phyloP scores from a whole-genome alignment of 2,329 filamentous ascomycete species.

The Ascochyta koolunga region DNA sequence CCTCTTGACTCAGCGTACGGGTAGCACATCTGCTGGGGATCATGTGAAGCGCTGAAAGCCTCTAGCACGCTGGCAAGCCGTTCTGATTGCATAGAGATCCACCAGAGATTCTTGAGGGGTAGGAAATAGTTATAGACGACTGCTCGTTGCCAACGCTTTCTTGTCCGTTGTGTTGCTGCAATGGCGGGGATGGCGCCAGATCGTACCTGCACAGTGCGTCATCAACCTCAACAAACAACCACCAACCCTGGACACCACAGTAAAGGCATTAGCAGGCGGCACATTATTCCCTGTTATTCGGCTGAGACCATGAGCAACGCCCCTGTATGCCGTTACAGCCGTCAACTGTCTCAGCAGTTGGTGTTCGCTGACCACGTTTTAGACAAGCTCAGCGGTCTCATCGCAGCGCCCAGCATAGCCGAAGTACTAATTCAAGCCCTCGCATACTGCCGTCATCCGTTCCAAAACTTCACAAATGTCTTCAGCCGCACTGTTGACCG shows the following conservation, averaged over 20 bases:
- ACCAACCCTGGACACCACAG: background rate
- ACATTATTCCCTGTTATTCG: background rate
- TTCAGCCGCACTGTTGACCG: slow-evolving; percentile 37
- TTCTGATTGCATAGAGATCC: no score
- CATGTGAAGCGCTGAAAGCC: no score
- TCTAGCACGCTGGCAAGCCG: no score
- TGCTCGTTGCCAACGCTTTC: background rate
- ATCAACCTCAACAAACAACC: slow-evolving; percentile 19
- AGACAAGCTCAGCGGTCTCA: slow-evolving; percentile 8
- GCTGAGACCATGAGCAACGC: background rate
- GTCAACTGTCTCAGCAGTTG: slow-evolving; percentile 2
- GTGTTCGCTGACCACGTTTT: slow-evolving; percentile 7
- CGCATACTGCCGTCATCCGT: slow-evolving; percentile 14
- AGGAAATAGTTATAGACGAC: no score
- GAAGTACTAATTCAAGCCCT: slow-evolving; percentile 3
- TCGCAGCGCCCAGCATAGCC: slow-evolving; percentile 2
- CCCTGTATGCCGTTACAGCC: slow-evolving; percentile 7
- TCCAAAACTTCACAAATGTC: slow-evolving; percentile 23
- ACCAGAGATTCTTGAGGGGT: no score
- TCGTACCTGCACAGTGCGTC: slow-evolving; percentile 13
- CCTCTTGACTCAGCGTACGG: no score
- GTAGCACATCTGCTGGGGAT: no score
- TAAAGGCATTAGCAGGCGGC: background rate
- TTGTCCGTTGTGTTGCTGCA: background rate
- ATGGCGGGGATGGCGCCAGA: slow-evolving; percentile 5